phyloP scores from a whole-genome alignment of 1,284 basidiomycete species.

The Singerocomus rubriflavus region DNA sequence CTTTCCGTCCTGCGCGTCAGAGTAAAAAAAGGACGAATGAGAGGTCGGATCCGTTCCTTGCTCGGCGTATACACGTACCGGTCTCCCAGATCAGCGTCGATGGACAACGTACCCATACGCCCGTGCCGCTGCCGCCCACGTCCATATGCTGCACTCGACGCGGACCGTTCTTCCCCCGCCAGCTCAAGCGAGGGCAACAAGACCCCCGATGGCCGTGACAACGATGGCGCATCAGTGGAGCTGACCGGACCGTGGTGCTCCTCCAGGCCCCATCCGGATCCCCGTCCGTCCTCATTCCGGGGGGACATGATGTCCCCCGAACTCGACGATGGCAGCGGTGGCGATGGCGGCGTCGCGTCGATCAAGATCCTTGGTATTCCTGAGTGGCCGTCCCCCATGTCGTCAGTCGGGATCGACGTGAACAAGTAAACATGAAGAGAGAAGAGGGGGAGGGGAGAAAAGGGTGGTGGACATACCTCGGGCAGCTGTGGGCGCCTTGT shows the following conservation, averaged over 20 bases:
- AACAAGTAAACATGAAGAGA: neutral
- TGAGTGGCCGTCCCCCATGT: conserved; percentile 15
- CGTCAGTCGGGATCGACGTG: neutral
- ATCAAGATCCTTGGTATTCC: conserved; percentile 71
- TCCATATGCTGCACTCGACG: conserved; percentile 41
- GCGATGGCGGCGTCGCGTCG: conserved; percentile 43
- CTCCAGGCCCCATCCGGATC: conserved; percentile 36
- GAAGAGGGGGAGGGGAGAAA: too few relatives aligned
- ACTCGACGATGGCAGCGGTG: conserved; percentile 26
- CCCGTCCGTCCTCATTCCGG: conserved; percentile 33
- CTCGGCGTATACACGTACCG: conserved; percentile 32
- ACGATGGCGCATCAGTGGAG: neutral
- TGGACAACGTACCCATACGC: conserved; percentile 55
- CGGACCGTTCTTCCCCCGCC: conserved; percentile 37
- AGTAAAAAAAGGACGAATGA: neutral
- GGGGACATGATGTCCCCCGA: conserved; percentile 57
- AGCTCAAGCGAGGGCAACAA: conserved; percentile 15
- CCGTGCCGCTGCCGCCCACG: conserved; percentile 43
- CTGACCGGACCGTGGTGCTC: conserved; percentile 32
- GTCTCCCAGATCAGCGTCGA: conserved; percentile 47
- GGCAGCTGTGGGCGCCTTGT: conserved; percentile 27
- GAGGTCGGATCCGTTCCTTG: neutral
- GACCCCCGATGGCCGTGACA: neutral
- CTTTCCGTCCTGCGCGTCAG: neutral
- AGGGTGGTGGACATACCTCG: conserved; percentile 28